Base-by-base conservation (phyloP, 2,329 filamentous ascomycete genomes). In the Paraphoma chrysanthemicola region DNA sequence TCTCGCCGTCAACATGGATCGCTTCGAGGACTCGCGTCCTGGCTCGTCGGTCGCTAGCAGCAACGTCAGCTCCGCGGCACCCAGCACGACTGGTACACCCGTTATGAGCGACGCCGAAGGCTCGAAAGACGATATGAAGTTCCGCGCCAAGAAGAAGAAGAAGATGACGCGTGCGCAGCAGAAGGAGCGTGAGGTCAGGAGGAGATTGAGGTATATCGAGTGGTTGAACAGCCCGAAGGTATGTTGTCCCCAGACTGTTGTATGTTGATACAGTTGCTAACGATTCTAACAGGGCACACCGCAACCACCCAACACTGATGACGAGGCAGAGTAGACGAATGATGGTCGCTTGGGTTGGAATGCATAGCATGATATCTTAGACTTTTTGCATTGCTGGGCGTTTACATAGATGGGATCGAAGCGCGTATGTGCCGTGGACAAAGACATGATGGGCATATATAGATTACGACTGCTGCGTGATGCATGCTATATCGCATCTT, bases 101-200 rank as follows among this genome's bases (percentile, higher is more conserved):
- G 88, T 88, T 56, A 94, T 93, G 81, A 90, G 87, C 36, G 93
- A 92, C n/a, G 87, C 84, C 0, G 94, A 98, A 79, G 93, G 95
- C 68, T 88, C 87, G 57, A 83, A 81, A 71, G 77, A 90, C 78
- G 85, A 83, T 58, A 86, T 99, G 84, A 94, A 96, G 82, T 99
- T 99, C 88, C 87, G 85, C 78, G 84, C 90, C 9, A 95, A 93
- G 86, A 90, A 90, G 81, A 97, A 97, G 92, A 96, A 94, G 88
- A 99, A 99, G 91, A 87, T 95, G 87, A 99, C 95, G 54, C 92
- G 96, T 83, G 93, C 93, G 80, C 93, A 99, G 79, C 68, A 93
- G 75, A 99, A 99, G 86, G 95, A 99, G 78, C 85, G 90, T 17
- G 94, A 98, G 80, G 90, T 90, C 43, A 86, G 96, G 63, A 87